Percentiles rank a stretch among this genome's conserved stretches.
Conservation (phyloP, 257 asterid species). For the Oldenlandia corymbosa region DNA sequence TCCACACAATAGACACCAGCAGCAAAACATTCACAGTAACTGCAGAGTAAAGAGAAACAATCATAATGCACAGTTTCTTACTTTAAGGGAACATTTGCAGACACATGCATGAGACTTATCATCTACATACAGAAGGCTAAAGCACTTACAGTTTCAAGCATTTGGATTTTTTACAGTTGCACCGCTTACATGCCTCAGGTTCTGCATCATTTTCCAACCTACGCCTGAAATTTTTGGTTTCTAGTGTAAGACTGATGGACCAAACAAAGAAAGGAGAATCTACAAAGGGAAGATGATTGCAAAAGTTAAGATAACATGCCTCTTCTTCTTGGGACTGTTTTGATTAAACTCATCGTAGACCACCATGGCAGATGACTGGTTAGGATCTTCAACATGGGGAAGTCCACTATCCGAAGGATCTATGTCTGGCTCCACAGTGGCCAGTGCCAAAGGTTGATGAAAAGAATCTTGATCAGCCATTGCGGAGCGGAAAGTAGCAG, state of each 20-base stretch:
- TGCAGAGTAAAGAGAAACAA: slow-evolving; percentile 22
- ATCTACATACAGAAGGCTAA: background rate
- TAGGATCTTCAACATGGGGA: slow-evolving; percentile 39
- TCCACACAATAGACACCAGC: slow-evolving; percentile 97
- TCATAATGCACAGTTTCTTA: background rate
- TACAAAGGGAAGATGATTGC: background rate
- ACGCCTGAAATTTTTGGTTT: slow-evolving; percentile 43
- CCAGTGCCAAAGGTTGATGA: slow-evolving; percentile 24
- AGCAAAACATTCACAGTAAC: slow-evolving; percentile 98
- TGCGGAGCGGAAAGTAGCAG: slow-evolving; percentile 37
- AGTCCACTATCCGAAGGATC: slow-evolving; percentile 34
- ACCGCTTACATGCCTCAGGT: slow-evolving; percentile 72
- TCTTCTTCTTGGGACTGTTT: slow-evolving; percentile 87
- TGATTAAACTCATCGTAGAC: slow-evolving; percentile 54
- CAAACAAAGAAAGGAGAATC: background rate
- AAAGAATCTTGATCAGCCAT: slow-evolving; percentile 34
- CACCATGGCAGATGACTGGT: slow-evolving; percentile 32
- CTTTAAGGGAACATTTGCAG: background rate
- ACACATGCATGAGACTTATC: background rate
- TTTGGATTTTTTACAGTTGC: slow-evolving; percentile 95
- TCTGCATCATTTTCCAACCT: slow-evolving; percentile 52
- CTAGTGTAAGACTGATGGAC: slow-evolving; percentile 16
- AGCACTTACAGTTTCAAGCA: slow-evolving; percentile 90
- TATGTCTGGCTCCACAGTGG: slow-evolving; percentile 35
- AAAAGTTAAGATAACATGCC: slow-evolving; percentile 29